phyloP scores from a whole-genome alignment of 805 yeast genomes.

The Jamesozyma piceae region DNA sequence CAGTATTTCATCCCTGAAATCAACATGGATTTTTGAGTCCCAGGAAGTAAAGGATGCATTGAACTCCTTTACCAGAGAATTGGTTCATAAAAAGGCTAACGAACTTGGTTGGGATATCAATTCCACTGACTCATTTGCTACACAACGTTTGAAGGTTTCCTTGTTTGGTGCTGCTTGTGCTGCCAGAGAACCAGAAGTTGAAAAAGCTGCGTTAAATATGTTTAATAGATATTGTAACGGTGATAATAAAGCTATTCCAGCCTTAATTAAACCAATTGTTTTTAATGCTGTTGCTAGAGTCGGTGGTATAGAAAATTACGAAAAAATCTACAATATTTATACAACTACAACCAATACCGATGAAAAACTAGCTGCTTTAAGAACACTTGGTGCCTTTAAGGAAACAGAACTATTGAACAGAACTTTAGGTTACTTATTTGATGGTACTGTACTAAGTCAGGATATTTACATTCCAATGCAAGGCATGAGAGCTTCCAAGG shows the following conservation, averaged over 20 bases:
- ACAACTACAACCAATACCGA: slow-evolving; percentile 49
- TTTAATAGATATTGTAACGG: slow-evolving; percentile 52
- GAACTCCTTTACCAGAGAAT: slow-evolving; percentile 42
- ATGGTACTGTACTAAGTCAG: slow-evolving; percentile 56
- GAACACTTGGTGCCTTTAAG: slow-evolving; percentile 56
- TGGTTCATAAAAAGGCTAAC: slow-evolving; percentile 46
- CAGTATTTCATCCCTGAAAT: slow-evolving; percentile 39
- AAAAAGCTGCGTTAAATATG: slow-evolving; percentile 37
- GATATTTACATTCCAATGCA: slow-evolving; percentile 71
- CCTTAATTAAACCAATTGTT: slow-evolving; percentile 60
- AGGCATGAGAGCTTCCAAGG: slow-evolving; percentile 53
- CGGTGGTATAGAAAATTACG: slow-evolving; percentile 55
- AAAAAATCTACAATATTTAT: slow-evolving; percentile 52
- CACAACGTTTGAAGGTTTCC: slow-evolving; percentile 56
- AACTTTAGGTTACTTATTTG: slow-evolving; percentile 47
- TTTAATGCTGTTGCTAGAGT: slow-evolving; percentile 56
- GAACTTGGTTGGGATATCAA: slow-evolving; percentile 58
- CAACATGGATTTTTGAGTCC: slow-evolving; percentile 49
- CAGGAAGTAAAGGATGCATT: slow-evolving; percentile 40
- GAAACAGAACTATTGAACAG: slow-evolving; percentile 43
- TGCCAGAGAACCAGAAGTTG: slow-evolving; percentile 41
- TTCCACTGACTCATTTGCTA: slow-evolving; percentile 45
- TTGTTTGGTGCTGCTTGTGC: slow-evolving; percentile 53
- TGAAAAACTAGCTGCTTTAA: slow-evolving; percentile 61
- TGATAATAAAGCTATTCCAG: slow-evolving; percentile 59